Evolutionary conservation across 306 rosid genomes (phyloP).

Genomic region (Elaeagnus macrophylla): DNA sequence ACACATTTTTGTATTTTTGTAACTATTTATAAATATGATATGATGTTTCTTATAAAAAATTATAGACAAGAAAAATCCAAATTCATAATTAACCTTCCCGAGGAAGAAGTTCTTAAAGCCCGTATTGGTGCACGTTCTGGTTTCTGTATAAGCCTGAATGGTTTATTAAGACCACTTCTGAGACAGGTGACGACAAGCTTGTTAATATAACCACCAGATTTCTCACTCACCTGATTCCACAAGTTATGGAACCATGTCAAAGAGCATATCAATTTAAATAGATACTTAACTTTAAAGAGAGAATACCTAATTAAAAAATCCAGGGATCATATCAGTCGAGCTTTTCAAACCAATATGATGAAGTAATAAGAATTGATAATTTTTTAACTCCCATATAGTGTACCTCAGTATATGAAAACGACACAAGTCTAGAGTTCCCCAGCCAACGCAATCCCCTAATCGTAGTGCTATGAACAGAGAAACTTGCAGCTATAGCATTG

Average conservation of each 20-base stretch:
- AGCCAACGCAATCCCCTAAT: constrained; percentile 98
- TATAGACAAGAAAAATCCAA: constrained; percentile 12
- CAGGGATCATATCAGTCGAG: neutral
- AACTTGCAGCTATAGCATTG: constrained; percentile 76
- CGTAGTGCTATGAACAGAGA: constrained; percentile 64
- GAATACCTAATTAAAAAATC: neutral
- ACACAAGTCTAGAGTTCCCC: constrained; percentile 95
- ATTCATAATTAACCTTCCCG: constrained; percentile 76
- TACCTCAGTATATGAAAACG: constrained; percentile 93
- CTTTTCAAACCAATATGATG: constrained; percentile 5
- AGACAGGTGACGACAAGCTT: constrained; percentile 80
- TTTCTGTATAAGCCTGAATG: constrained; percentile 90
- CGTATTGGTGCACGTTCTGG: constrained; percentile 97
- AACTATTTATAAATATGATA: no score
- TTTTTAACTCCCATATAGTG: constrained; percentile 14
- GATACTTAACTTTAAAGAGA: constrained; percentile 4
- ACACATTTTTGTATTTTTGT: no score
- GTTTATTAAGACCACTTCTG: constrained; percentile 89
- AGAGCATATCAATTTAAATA: neutral
- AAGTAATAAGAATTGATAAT: constrained; percentile 12
- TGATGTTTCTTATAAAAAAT: constrained; percentile 3
- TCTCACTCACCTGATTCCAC: constrained; percentile 73
- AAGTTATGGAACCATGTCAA: constrained; percentile 14
- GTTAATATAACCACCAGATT: constrained; percentile 86
- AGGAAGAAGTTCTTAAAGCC: constrained; percentile 92